phyloP scores from a whole-genome alignment of 495 filamentous ascomycete genomes.

The Trichodelitschia bisporula region DNA sequence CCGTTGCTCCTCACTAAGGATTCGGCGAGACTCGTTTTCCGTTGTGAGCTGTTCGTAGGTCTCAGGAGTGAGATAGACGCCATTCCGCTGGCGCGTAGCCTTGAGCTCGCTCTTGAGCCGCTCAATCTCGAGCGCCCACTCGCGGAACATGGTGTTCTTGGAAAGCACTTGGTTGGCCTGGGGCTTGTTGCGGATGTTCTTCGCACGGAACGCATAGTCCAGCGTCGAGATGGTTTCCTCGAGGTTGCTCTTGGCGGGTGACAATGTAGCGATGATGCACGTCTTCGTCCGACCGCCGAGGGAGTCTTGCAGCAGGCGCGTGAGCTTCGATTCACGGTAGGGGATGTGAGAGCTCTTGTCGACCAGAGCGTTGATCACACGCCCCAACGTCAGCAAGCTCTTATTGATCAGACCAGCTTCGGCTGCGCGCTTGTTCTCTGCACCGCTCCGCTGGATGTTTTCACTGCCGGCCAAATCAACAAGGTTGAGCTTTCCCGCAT shows the following conservation, averaged over 20 bases:
- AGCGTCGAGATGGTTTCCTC: constrained; percentile 96
- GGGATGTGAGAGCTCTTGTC: constrained; percentile 82
- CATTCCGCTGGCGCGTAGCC: constrained; percentile 77
- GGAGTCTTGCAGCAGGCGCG: constrained; percentile 83
- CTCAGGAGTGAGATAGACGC: constrained; percentile 74
- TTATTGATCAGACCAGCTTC: constrained; percentile 97
- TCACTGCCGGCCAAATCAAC: constrained; percentile 94
- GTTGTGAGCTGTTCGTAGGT: constrained; percentile 66
- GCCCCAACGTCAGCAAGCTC: constrained; percentile 75
- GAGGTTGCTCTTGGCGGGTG: constrained; percentile 77
- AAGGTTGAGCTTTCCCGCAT: constrained; percentile 79
- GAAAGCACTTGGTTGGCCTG: constrained; percentile 78
- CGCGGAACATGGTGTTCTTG: constrained; percentile 72
- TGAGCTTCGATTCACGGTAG: constrained; percentile 91
- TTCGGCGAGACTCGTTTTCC: constrained; percentile 77
- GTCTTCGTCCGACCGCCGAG: constrained; percentile 89
- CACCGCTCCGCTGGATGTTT: constrained; percentile 88
- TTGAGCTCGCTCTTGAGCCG: constrained; percentile 83
- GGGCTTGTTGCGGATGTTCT: constrained; percentile 95
- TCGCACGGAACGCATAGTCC: constrained; percentile 91
- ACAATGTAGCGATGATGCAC: constrained; percentile 93
- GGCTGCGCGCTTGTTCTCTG: constrained; percentile 88
- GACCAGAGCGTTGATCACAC: constrained; percentile 94
- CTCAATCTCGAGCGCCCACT: constrained; percentile 86
- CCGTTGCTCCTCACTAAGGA: constrained; percentile 74